phyloP scores from a whole-genome alignment of 495 filamentous ascomycete species.

The Aspergillus carlsbadensis region DNA sequence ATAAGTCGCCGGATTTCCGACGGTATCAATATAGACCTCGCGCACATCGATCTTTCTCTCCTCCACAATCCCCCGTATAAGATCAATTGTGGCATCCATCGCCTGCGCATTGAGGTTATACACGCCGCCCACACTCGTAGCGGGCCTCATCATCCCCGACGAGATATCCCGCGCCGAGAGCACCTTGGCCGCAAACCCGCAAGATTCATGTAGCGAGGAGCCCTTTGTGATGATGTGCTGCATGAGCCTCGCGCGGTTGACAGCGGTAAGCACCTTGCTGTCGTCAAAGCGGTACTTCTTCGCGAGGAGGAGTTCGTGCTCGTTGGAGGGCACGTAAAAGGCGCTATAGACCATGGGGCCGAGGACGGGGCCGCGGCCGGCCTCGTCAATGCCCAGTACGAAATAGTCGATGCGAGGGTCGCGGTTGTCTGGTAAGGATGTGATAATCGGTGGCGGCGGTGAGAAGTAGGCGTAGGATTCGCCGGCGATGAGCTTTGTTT shows the following conservation, averaged over 20 bases:
- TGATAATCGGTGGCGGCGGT: conserved; percentile 54
- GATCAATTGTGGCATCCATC: conserved; percentile 86
- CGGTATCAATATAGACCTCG: conserved; percentile 94
- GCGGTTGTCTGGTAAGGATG: conserved; percentile 19
- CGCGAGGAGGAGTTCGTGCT: conserved; percentile 71
- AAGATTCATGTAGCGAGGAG: conserved; percentile 63
- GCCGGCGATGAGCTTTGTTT: conserved; percentile 60
- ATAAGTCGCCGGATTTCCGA: conserved; percentile 78
- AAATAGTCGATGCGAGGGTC: conserved; percentile 25
- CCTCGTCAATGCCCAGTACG: conserved; percentile 90
- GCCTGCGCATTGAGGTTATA: conserved; percentile 99
- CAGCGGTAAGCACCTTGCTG: conserved; percentile 80
- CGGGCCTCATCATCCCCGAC: conserved; percentile 72
- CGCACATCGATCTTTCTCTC: conserved; percentile 71
- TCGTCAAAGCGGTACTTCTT: conserved; percentile 83
- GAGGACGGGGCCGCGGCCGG: conserved; percentile 89
- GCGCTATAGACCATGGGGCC: conserved; percentile 97
- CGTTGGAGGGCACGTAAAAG: conserved; percentile 72
- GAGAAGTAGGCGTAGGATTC: conserved; percentile 85
- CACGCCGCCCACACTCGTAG: conserved; percentile 33
- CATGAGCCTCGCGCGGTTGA: conserved; percentile 74
- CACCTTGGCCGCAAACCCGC: conserved; percentile 78
- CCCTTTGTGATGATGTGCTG: conserved; percentile 63
- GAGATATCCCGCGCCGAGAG: conserved; percentile 85
- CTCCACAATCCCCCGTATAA: conserved; percentile 72